Evolutionary conservation across 2,329 filamentous ascomycete species (phyloP), one percentile per base, ranked within the genome.

Genomic region (Ophiostoma australiae): DNA sequence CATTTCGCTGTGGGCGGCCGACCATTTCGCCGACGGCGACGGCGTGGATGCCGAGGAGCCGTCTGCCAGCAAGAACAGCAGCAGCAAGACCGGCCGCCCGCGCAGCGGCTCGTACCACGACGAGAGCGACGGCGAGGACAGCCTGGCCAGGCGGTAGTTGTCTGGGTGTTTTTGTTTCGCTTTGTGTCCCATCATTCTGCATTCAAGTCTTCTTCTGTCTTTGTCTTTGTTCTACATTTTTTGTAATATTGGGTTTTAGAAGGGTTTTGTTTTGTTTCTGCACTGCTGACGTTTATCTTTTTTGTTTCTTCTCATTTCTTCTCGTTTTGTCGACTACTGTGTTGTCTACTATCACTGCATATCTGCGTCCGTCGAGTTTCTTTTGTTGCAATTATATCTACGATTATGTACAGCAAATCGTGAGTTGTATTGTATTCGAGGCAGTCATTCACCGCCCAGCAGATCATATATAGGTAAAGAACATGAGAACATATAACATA

Each of bases 1-100:
- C 73, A 84, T 88, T 70, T 87, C 85, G 39, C 78, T 88, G 27
- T 88, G 86, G 86, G 85, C 84, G 31, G 79, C 80, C 31, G 80
- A 79, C 33, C 79, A 78, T 31, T 79, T 78, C 44, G 79, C 78
- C 58, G 76, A 76, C 8, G 79, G 73, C 65, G 73, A 74, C 37
- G 73, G 69, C 27, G 41, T 35, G 1, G 71, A 61, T 20, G 35
- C 58, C 1, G 65, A 39, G 61, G 27, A 61, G 41, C 23, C 44
- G 17, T 7, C 44, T n/a, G 8, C 5, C 1, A 48, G 8, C 44
- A 7, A 48, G 5, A 52, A n/a, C 37, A 41, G 15, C 67, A 17
- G 17, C 11, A 27, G 20, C 33, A 20, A 35, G 10, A 35, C 37
- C 13, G 52, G 41, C 66, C 52, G 13, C 37, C 35, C 23, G 39